Percentiles rank a stretch among this genome's conserved stretches.
Conservation (phyloP, 2,329 filamentous ascomycete species). For the Biscogniauxia marginata region DNA sequence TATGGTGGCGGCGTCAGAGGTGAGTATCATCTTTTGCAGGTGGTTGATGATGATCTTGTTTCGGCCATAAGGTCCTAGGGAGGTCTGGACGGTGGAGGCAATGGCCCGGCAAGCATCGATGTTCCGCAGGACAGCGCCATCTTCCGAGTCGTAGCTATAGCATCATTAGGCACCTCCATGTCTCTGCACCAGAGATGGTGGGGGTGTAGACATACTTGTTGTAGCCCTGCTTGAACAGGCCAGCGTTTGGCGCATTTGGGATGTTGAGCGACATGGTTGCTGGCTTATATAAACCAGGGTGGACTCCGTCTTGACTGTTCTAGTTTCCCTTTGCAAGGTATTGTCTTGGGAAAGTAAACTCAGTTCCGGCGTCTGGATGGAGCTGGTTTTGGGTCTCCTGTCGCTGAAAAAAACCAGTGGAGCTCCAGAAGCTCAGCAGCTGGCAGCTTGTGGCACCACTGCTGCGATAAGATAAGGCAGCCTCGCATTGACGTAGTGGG, state of each 20-base stretch:
- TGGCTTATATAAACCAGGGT: slow-evolving; percentile 1
- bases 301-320: neutral
- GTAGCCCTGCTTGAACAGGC: slow-evolving; percentile 95
- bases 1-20: slow-evolving; percentile 96
- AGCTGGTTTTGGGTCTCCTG: slow-evolving; percentile 13
- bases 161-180: slow-evolving; percentile 19
- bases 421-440: slow-evolving; percentile 23
- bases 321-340: neutral
- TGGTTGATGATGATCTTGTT: slow-evolving; percentile 99
- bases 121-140: slow-evolving; percentile 97
- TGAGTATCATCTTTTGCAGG: slow-evolving; percentile 98
- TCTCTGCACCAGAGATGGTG: slow-evolving; percentile 22
- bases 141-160: slow-evolving; percentile 92
- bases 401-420: slow-evolving; percentile 26
- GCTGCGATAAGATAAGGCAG: slow-evolving; percentile 1
- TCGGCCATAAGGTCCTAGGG: slow-evolving; percentile 92
- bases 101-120: slow-evolving; percentile 98
- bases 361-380: neutral
- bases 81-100: slow-evolving; percentile 93
- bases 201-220: slow-evolving; percentile 69
- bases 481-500: neutral
- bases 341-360: neutral
- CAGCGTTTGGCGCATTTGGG: slow-evolving; percentile 87
- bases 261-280: slow-evolving; percentile 87
- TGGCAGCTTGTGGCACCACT: neutral